Conservation (phyloP, 768 basidiomycete genomes). For the Tricholoma flavovirens region DNA sequence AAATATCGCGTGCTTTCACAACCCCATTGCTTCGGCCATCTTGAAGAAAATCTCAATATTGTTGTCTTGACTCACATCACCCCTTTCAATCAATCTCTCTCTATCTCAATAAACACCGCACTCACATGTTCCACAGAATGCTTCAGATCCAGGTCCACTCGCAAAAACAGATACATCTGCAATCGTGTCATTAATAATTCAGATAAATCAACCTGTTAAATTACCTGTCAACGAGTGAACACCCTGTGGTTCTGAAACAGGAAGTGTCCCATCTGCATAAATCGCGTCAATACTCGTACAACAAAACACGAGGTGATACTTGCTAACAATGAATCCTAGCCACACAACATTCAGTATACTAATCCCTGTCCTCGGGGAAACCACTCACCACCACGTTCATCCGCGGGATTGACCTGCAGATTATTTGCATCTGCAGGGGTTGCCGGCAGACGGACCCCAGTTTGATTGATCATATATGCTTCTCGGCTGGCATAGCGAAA, state of each 20-base stretch:
- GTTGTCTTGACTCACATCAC: too few relatives aligned
- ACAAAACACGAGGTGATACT: constrained; percentile 7
- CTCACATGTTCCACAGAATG: constrained; percentile 40
- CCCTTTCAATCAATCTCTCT: too few relatives aligned
- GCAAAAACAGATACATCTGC: constrained; percentile 40
- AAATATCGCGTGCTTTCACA: too few relatives aligned
- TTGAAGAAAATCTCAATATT: constrained; percentile 31
- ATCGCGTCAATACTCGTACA: neutral
- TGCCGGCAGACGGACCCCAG: constrained; percentile 36
- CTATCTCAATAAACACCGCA: constrained; percentile 9
- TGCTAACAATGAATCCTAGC: constrained; percentile 29
- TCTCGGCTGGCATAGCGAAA: constrained; percentile 25
- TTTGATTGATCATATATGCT: constrained; percentile 25
- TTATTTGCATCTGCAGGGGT: constrained; percentile 17
- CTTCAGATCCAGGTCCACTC: constrained; percentile 35
- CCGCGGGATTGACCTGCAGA: constrained; percentile 28
- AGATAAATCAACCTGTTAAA: neutral
- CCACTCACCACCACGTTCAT: constrained; percentile 26
- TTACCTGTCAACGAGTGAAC: constrained; percentile 36
- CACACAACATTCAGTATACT: neutral
- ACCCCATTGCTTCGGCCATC: constrained; percentile 17
- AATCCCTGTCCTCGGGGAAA: neutral
- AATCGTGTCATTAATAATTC: neutral
- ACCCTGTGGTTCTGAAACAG: constrained; percentile 29
- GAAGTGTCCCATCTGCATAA: constrained; percentile 29